Evolutionary conservation across 2,329 filamentous ascomycete genomes (phyloP).

Genomic region (Ophiocordyceps camponoti-leonardi): DNA sequence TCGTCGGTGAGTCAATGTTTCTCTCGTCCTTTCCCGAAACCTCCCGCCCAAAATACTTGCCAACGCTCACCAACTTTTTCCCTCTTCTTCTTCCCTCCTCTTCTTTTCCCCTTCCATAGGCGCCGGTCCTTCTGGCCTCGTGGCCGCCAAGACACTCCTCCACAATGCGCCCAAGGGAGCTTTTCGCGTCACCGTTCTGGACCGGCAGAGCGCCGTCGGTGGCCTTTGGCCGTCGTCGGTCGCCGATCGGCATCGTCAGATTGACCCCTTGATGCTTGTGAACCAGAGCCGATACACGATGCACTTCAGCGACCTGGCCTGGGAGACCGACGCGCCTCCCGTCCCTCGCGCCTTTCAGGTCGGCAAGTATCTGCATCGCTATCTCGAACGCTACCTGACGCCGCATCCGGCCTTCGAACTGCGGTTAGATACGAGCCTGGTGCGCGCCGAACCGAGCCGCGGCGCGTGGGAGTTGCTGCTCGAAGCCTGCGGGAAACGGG

Average conservation of each 20-base stretch:
- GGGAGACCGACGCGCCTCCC: constrained; percentile 41
- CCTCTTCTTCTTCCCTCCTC: not conserved
- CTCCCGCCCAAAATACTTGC: no score
- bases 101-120: constrained; percentile 22
- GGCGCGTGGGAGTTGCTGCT: constrained; percentile 24
- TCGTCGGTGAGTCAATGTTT: constrained; percentile 16
- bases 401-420: constrained; percentile 22
- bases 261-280: constrained; percentile 50
- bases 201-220: constrained; percentile 46
- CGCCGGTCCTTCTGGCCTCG: constrained; percentile 51
- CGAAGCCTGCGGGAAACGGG: constrained; percentile 16
- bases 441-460: constrained; percentile 19
- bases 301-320: constrained; percentile 54
- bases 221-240: constrained; percentile 56
- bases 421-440: constrained; percentile 30
- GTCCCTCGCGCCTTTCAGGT: constrained; percentile 67
- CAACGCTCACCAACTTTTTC: no score
- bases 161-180: constrained; percentile 32
- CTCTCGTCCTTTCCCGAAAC: not conserved
- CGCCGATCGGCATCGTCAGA: constrained; percentile 28
- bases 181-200: constrained; percentile 56
- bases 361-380: constrained; percentile 52
- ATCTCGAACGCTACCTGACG: constrained; percentile 39
- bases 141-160: constrained; percentile 57
- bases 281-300: constrained; percentile 70